Conservation (phyloP, 495 filamentous ascomycete genomes). For the Penicillium angulare region DNA sequence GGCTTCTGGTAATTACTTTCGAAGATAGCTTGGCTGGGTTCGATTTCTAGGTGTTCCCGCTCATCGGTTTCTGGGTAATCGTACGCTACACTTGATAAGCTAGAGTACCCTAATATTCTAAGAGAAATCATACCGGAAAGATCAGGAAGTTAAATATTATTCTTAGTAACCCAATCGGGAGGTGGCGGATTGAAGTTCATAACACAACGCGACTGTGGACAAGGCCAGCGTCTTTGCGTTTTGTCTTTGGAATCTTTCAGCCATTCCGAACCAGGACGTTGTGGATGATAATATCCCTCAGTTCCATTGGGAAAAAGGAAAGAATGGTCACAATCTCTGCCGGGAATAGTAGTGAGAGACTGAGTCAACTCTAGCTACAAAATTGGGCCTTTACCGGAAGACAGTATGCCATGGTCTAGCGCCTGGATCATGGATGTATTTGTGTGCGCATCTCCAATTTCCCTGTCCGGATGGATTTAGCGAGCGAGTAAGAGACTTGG, state of each 20-base stretch:
- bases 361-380: neutral
- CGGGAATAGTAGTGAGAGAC: neutral
- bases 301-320: neutral
- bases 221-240: neutral
- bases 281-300: neutral
- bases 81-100: too few relatives aligned
- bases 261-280: neutral
- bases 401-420: neutral
- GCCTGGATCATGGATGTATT: neutral
- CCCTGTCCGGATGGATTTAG: too few relatives aligned
- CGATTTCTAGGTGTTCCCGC: too few relatives aligned
- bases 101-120: neutral
- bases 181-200: neutral
- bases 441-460: neutral
- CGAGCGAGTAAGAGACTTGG: too few relatives aligned
- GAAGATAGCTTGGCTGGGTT: too few relatives aligned
- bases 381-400: neutral
- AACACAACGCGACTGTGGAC: neutral
- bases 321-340: neutral
- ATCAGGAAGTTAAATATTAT: neutral
- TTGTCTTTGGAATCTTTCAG: neutral
- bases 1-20: too few relatives aligned
- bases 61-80: too few relatives aligned
- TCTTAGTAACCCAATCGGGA: neutral
- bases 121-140: neutral